These are phyloP conservation scores for Brassica juncea DNA, from an alignment of 345 rosid genomes.

Conservation along the genomic window DNA sequence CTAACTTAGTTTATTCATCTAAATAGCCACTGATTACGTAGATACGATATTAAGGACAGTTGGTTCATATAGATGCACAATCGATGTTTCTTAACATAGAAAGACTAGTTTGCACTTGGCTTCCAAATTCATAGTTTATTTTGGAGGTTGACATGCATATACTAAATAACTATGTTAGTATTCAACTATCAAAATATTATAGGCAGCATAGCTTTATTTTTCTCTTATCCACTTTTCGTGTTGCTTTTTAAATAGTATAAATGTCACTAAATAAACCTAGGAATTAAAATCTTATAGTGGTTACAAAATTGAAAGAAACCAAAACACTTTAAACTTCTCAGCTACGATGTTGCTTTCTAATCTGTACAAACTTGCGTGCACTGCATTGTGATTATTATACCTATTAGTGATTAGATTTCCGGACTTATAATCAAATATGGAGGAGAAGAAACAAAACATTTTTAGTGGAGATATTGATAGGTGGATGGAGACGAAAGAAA, in stretches of 20 bases:
- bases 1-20: constrained; percentile 13
- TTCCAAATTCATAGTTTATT: not conserved
- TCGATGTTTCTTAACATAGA: not conserved
- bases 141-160: not conserved
- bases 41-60: not conserved
- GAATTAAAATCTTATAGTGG: constrained; percentile 8
- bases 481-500: constrained; percentile 31
- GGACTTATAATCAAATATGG: constrained; percentile 3
- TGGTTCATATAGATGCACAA: not conserved
- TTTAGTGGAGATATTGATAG: constrained; percentile 32
- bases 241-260: not conserved
- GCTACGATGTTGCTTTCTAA: constrained; percentile 27
- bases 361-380: constrained; percentile 3
- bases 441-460: not conserved
- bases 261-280: not conserved
- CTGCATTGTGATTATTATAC: constrained; percentile 7
- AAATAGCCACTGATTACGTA: not conserved
- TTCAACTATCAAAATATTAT: not conserved
- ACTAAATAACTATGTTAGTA: too few species aligned
- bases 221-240: not conserved
- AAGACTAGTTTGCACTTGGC: not conserved
- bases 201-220: not conserved
- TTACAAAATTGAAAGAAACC: constrained; percentile 12
- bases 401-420: constrained; percentile 18
- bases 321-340: constrained; percentile 28